Evolutionary conservation across 352 stramenopile genomes (phyloP).

Genomic region (Elongisporangium anandrum): DNA sequence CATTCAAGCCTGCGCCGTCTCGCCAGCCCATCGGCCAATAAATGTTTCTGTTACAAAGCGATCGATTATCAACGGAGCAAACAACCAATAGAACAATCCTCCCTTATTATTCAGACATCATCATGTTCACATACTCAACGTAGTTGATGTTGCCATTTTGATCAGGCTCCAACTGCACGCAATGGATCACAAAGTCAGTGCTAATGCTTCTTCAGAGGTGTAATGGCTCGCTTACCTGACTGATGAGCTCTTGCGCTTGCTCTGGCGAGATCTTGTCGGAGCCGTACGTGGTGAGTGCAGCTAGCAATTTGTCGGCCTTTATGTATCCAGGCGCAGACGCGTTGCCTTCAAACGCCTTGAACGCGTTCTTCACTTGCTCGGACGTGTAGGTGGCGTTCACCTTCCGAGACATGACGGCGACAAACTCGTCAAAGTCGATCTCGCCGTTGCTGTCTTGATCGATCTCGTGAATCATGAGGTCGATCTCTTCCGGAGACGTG

Average conservation of each 20-base stretch:
- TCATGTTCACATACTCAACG: conserved; percentile 94
- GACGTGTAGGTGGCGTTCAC: conserved; percentile 92
- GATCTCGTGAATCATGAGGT: conserved; percentile 95
- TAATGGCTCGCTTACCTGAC: conserved; percentile 39
- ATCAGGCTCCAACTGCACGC: conserved; percentile 84
- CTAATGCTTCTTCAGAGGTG: background rate
- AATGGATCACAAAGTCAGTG: background rate
- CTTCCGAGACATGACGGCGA: conserved; percentile 93
- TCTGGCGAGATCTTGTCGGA: conserved; percentile 87
- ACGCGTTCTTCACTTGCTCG: conserved; percentile 91
- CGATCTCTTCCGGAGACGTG: conserved; percentile 90
- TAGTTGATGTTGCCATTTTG: conserved; percentile 92
- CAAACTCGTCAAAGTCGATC: conserved; percentile 95
- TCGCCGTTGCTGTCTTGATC: conserved; percentile 93
- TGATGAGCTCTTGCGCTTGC: conserved; percentile 90
- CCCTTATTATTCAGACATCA: conserved; percentile 81
- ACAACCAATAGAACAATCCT: background rate
- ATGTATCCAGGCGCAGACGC: conserved; percentile 61
- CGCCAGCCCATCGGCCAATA: conserved; percentile 16
- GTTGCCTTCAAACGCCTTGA: conserved; percentile 76
- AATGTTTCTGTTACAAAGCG: too few species aligned
- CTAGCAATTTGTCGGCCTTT: conserved; percentile 82
- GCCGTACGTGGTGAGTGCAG: conserved; percentile 88
- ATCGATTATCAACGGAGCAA: too few species aligned
- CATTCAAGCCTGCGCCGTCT: conserved; percentile 23